These are phyloP conservation scores for Wilcoxina mikolae DNA, from an alignment of 495 filamentous ascomycete genomes.

Conservation along the genomic window DNA sequence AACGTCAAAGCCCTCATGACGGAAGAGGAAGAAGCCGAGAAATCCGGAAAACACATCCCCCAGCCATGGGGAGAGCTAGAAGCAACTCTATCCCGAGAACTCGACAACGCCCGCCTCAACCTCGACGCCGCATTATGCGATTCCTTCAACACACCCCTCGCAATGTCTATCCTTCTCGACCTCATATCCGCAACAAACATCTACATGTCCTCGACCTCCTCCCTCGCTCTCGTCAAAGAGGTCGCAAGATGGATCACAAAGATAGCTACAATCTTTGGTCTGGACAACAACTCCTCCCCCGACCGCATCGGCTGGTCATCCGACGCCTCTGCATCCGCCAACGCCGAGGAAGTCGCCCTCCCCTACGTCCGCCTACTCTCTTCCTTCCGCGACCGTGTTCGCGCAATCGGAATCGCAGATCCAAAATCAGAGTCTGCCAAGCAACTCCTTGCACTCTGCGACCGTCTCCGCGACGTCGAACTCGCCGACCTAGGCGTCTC, in stretches of 20 bases:
- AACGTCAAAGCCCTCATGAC: constrained; percentile 50
- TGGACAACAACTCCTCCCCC: constrained; percentile 53
- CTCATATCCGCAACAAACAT: constrained; percentile 62
- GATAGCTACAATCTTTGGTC: constrained; percentile 71
- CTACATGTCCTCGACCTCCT: constrained; percentile 41
- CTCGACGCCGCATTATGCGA: constrained; percentile 58
- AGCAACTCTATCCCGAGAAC: constrained; percentile 15
- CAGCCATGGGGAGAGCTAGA: constrained; percentile 14
- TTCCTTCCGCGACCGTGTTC: constrained; percentile 50
- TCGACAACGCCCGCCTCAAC: constrained; percentile 50
- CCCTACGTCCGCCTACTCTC: constrained; percentile 52
- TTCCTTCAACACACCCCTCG: constrained; percentile 74
- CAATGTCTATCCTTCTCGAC: constrained; percentile 57
- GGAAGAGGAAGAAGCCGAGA: constrained; percentile 32
- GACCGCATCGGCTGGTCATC: constrained; percentile 65
- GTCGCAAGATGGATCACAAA: constrained; percentile 68
- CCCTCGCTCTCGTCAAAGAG: constrained; percentile 37
- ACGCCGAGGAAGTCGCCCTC: constrained; percentile 40
- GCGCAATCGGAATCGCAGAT: constrained; percentile 41
- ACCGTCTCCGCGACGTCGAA: constrained; percentile 62
- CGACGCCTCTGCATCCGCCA: constrained; percentile 41
- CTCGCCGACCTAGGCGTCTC: constrained; percentile 70
- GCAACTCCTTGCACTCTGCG: constrained; percentile 55
- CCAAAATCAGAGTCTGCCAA: constrained; percentile 31
- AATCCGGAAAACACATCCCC: constrained; percentile 32